Evolutionary conservation across 306 rosid genomes (phyloP).

Genomic region (Pueraria montana): DNA sequence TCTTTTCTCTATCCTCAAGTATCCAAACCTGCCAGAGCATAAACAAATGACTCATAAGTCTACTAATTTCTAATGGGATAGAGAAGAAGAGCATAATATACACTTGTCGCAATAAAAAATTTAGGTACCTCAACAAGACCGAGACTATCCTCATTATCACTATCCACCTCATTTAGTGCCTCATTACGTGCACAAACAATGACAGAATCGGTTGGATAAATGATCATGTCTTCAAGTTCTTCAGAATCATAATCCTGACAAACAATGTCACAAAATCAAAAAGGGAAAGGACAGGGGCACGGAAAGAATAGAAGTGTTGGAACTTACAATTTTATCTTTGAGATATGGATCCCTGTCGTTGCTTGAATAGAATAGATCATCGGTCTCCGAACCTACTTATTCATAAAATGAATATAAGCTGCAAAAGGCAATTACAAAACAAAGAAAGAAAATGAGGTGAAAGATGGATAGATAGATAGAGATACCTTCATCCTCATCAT

Average conservation of each 20-base stretch:
- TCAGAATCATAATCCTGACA: conserved; percentile 77
- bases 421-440: too few species aligned
- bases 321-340: conserved; percentile 63
- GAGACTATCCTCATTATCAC: too few species aligned
- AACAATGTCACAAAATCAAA: background rate
- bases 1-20: conserved; percentile 71
- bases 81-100: too few species aligned
- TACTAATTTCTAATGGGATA: too few species aligned
- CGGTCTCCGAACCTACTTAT: conserved; percentile 65
- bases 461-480: conserved; percentile 4
- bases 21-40: conserved; percentile 68
- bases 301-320: background rate
- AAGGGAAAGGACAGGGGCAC: background rate
- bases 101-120: too few species aligned
- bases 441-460: too few species aligned
- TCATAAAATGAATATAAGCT: background rate
- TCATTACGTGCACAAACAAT: conserved; percentile 73
- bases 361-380: conserved; percentile 73
- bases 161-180: conserved; percentile 2
- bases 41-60: background rate
- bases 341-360: conserved; percentile 86
- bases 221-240: conserved; percentile 82
- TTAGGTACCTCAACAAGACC: too few species aligned
- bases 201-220: conserved; percentile 77
- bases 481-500: conserved; percentile 84